phyloP scores from a whole-genome alignment of 306 rosid species.

The Spatholobus suberectus region DNA sequence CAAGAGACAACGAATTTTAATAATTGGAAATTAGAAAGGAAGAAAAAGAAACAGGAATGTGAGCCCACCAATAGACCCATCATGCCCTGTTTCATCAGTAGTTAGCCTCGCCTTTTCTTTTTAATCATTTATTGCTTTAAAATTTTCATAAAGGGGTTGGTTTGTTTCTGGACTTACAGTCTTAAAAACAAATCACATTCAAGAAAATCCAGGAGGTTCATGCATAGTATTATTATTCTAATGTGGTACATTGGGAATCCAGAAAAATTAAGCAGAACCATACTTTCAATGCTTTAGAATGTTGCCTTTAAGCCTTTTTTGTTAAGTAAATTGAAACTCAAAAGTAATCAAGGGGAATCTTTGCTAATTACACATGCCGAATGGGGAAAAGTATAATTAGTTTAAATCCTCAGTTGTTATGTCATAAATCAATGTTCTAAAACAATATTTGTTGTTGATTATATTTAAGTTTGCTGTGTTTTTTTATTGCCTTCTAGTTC shows the following conservation, averaged over 20 bases:
- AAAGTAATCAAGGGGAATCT: slow-evolving; percentile 42
- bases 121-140: slow-evolving; percentile 65
- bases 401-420: slow-evolving; percentile 25
- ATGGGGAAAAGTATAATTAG: background rate
- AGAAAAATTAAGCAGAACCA: background rate
- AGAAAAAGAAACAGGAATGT: slow-evolving; percentile 57
- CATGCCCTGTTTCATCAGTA: slow-evolving; percentile 66
- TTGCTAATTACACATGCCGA: slow-evolving; percentile 32
- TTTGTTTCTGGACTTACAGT: slow-evolving; percentile 42
- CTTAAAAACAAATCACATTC: slow-evolving; percentile 30
- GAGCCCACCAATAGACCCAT: slow-evolving; percentile 78
- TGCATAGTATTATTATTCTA: slow-evolving; percentile 31
- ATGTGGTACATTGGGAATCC: slow-evolving; percentile 21
- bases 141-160: slow-evolving; percentile 51
- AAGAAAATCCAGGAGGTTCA: slow-evolving; percentile 44
- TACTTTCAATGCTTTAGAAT: slow-evolving; percentile 29
- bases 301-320: slow-evolving; percentile 25
- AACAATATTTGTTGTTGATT: slow-evolving; percentile 41
- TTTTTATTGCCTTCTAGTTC: slow-evolving; percentile 50
- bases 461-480: slow-evolving; percentile 43
- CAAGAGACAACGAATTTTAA: slow-evolving; percentile 65
- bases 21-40: slow-evolving; percentile 59
- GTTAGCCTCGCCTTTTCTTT: slow-evolving; percentile 62
- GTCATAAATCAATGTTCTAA: slow-evolving; percentile 23
- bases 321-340: slow-evolving; percentile 29